Conservation (phyloP, 805 yeast species). For the Danielia reshetovae region DNA sequence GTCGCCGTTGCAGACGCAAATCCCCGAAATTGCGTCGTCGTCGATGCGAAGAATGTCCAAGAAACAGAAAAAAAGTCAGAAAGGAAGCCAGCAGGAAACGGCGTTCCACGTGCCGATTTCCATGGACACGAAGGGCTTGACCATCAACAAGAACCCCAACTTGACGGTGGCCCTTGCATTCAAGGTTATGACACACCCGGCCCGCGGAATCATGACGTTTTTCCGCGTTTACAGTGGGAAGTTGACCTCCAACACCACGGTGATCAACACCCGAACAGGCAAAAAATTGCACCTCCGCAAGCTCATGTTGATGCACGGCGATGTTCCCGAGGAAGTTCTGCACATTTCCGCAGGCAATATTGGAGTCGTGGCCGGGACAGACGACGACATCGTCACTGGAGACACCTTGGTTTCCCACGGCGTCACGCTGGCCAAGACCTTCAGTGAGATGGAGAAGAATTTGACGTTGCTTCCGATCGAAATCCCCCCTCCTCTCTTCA, state of each 20-base stretch:
- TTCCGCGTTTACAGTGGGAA: conserved; percentile 86
- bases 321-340: conserved; percentile 69
- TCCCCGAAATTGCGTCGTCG: conserved; percentile 49
- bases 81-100: conserved; percentile 7
- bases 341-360: conserved; percentile 73
- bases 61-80: conserved; percentile 16
- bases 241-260: conserved; percentile 55
- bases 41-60: conserved; percentile 14
- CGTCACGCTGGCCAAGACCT: conserved; percentile 36
- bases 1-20: conserved; percentile 61
- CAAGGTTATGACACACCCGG: conserved; percentile 83
- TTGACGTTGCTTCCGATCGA: conserved; percentile 67
- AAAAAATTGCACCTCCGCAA: conserved; percentile 63
- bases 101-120: conserved; percentile 23
- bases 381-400: conserved; percentile 75
- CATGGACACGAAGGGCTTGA: conserved; percentile 44
- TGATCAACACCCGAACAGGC: conserved; percentile 68
- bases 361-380: conserved; percentile 79
- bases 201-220: conserved; percentile 77
- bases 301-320: conserved; percentile 83
- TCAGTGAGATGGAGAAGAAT: conserved; percentile 38
- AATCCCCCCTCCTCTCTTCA: conserved; percentile 91
- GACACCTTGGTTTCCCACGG: conserved; percentile 76
- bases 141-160: conserved; percentile 54
- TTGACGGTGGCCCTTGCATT: conserved; percentile 81